These are phyloP conservation scores for Rhazya stricta DNA, from an alignment of 257 asterid species.

Conservation along the genomic window DNA sequence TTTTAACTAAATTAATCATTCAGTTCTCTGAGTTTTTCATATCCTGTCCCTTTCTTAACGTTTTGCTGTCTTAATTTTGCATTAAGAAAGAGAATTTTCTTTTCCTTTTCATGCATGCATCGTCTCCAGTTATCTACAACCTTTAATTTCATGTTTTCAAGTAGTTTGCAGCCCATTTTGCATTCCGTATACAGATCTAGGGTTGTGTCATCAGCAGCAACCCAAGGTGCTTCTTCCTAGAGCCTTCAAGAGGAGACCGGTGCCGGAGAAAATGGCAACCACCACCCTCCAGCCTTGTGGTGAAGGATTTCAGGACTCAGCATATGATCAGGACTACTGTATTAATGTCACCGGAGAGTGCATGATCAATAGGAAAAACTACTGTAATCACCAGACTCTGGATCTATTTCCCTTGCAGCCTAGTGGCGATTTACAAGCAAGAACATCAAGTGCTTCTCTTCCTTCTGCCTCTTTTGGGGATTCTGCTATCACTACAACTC, in stretches of 20 bases:
- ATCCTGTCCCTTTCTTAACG: slow-evolving; percentile 1
- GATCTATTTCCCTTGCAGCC: slow-evolving; percentile 76
- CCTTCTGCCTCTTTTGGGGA: not conserved
- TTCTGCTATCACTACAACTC: slow-evolving; percentile 5
- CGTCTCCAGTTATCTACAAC: not conserved
- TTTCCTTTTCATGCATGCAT: not conserved
- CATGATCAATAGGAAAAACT: not conserved
- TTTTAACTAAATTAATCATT: not conserved
- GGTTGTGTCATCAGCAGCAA: slow-evolving; percentile 26
- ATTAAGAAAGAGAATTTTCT: not conserved
- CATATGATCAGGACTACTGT: slow-evolving; percentile 21
- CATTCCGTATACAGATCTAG: slow-evolving; percentile 34
- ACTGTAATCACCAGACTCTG: slow-evolving; percentile 49
- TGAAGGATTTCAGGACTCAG: not conserved
- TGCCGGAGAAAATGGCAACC: slow-evolving; percentile 16
- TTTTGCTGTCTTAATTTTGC: not conserved
- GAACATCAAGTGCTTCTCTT: slow-evolving; percentile 6
- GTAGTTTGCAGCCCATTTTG: slow-evolving; percentile 58
- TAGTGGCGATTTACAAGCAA: slow-evolving; percentile 46
- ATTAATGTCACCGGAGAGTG: not conserved
- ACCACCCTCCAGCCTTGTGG: slow-evolving; percentile 8
- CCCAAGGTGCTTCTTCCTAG: slow-evolving; percentile 44
- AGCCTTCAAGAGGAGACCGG: slow-evolving; percentile 33
- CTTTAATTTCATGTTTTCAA: slow-evolving; percentile 10
- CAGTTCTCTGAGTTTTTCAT: not conserved